Base-by-base conservation (phyloP, 2,329 filamentous ascomycete species). In the Colletotrichum aenigma region DNA sequence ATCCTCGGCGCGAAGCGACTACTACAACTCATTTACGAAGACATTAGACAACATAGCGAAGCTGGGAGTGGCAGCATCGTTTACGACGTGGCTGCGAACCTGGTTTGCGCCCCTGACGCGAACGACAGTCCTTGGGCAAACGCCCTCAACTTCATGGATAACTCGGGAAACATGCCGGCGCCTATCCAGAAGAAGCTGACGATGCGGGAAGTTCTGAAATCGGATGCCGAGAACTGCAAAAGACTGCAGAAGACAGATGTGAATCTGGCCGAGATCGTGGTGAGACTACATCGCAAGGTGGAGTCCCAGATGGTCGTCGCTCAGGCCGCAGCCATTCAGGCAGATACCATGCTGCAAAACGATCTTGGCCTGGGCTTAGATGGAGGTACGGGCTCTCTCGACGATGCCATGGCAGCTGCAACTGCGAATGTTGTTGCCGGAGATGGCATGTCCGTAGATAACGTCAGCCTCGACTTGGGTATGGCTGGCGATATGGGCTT, bases 81-180 rank as follows among this genome's bases (percentile, higher is more conserved):
- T 0, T 90, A 95, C 71, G 94, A 96, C 79, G 88, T 96, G 12
- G 93, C 91, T 4, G 91, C 90, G 4, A 91, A 93, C 1, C 85
- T 96, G 9, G 87, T 96, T 12, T 95, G 94, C 80, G 91, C 93
- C 1, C 93, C 94, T 0, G 89, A 93, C 78, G 87, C 87, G 2
- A 88, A 84, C 43, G 89, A 88, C 78, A 83, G 87, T 74, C 81
- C 82, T 7, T 84, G 83, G 7, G 81, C 83, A 0, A 76, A 80
- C 9, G 79, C 82, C 18, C 72, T 83, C 60, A 61, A 80, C 38
- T 79, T 84, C 30, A 79, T 84, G 26, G 85, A 86, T 75, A 81
- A 83, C 7, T 79, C 84, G 61, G 81, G 85, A 43, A 80, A 85
- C 80, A 74, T 85, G 52, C 82, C 81, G 3, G 79, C 84, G 7